Base-by-base conservation (phyloP, 2,329 filamentous ascomycete species). In the Aureobasidium subglaciale region DNA sequence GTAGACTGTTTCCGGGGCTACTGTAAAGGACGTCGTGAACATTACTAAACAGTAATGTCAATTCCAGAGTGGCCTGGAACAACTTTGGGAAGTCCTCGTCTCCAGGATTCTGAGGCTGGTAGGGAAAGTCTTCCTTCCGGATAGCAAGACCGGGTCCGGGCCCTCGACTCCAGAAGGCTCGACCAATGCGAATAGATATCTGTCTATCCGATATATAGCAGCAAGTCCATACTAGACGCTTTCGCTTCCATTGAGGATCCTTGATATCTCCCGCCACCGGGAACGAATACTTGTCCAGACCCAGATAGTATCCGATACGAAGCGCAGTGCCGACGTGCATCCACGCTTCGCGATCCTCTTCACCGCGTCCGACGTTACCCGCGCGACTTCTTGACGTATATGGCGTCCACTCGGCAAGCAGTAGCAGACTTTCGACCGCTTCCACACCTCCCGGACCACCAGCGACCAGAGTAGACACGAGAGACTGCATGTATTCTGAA, bases 331-430 rank as follows among this genome's bases (percentile, higher is more conserved):
- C 86, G 5, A 88, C 84, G 62, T 88, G 83, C 85, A 88, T 88
- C 86, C 86, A 89, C 0, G 85, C 84, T 27, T 86, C 84, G 41
- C 86, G 79, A 62, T 89, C 85, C 64, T 88, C 86, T 66, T 88
- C 85, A 8, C 86, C 86, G 55, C 85, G 78, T 0, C 85, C 86
- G 18, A 88, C 82, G 24, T 80, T 76, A 29, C 82, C 82, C 27
- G 81, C 80, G 30, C 78, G 73, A 2, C 78, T 78, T 5, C 83
- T 74, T 2, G 83, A 77, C 0, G 82, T 81, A 59, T 86, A 85
- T 0, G 84, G 84, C 6, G 84, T 84, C 86, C 86, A 89, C 63
- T 89, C 85, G 0, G 86, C 85, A 1, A 89, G 77, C 2, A 89
- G 72, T 0, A 88, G 72, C 2, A 89, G 70, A 1, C 84, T 84